Evolutionary conservation across 1,139 yeast genomes (phyloP).

Genomic region (Geotrichum histeridarum): DNA sequence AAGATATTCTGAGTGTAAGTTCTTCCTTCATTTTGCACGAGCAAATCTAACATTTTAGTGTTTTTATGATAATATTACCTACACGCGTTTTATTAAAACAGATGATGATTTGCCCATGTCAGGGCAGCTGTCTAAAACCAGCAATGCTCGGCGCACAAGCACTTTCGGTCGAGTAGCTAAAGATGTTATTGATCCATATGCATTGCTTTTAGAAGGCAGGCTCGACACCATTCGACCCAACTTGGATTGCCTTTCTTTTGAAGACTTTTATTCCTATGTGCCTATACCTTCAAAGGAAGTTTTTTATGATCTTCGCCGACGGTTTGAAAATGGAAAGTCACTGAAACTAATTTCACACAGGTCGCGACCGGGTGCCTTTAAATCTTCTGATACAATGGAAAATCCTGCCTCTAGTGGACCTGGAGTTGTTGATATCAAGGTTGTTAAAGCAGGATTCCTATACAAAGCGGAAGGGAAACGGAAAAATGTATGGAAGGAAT

Average conservation of each 20-base stretch:
- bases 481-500: conserved; percentile 38
- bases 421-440: conserved; percentile 39
- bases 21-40: conserved; percentile 11
- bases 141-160: conserved; percentile 25
- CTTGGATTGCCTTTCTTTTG: conserved; percentile 27
- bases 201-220: conserved; percentile 37
- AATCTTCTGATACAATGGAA: conserved; percentile 24
- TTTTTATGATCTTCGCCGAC: conserved; percentile 30
- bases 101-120: conserved; percentile 33
- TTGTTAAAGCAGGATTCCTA: conserved; percentile 40
- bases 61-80: conserved; percentile 59
- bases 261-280: conserved; percentile 33
- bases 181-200: conserved; percentile 40
- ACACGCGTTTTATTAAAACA: conserved; percentile 47
- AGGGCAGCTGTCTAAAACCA: conserved; percentile 10
- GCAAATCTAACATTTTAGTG: conserved; percentile 35
- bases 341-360: conserved; percentile 38
- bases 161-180: conserved; percentile 31
- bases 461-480: conserved; percentile 38
- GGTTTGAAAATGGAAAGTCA: conserved; percentile 35
- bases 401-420: conserved; percentile 34
- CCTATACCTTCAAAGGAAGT: conserved; percentile 28
- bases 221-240: conserved; percentile 38
- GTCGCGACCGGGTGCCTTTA: conserved; percentile 38
- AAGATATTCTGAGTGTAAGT: conserved; percentile 39